Evolutionary conservation across 306 rosid species (phyloP), one percentile per base, ranked within the genome.

Genomic region (Abrus precatorius): DNA sequence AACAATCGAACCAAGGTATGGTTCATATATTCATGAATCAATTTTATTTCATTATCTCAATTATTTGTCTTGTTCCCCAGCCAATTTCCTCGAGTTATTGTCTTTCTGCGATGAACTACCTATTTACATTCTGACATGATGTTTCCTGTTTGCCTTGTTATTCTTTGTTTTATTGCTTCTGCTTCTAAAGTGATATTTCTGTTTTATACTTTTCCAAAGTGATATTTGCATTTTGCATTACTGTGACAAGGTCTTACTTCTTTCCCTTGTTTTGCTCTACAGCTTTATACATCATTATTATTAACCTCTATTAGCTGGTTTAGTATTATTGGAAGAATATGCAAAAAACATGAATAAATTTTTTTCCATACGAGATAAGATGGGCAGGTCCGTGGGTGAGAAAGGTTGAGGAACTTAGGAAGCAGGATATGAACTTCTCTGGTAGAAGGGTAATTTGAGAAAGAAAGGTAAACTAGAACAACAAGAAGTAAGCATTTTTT

Each of bases 1-100:
- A 93, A 95, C 87, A 89, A 81, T 78, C 92, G 69, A 83, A 93
- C 97, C 60, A 95, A 93, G 99, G 99, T 95, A 81, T 70, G 82
- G 66, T 70, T 84, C 53, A 14, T 56, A 49, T 74, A 40, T 62
- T 76, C 33, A 27, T 14, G 30, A n/a, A 30, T 68, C 44, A 75
- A 14, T 14, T 78, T 48, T 52, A 38, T 14, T 78, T 48, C 45
- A 38, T 80, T 29, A 8, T 78, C 45, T 69, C 68, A 27, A 1
- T 9, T 52, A 56, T 62, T 60, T 9, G 67, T 47, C 67, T 38
- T 27, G 34, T 66, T 62, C 40, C 12, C 78, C 52, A 61, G 38
- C n/a, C 74, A 36, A 54, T 6, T 62, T 60, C 4, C 63, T 68
- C 34, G 44, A 7, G 75, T 63, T 48, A 61, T 59, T 41, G 29